phyloP scores from a whole-genome alignment of 179 eudicot genomes.

The Corrigiola litoralis region DNA sequence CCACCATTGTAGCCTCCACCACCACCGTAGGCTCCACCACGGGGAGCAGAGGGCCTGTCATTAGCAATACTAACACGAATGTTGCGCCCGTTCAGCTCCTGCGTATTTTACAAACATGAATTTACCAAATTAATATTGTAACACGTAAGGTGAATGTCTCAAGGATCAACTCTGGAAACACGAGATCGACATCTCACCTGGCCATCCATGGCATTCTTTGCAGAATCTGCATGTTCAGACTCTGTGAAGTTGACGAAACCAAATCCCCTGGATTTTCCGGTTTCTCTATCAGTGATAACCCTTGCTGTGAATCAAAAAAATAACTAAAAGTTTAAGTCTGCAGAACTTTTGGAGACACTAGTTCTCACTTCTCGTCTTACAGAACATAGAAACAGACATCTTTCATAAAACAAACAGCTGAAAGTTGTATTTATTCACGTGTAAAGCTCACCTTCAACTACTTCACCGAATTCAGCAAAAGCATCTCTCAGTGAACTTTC shows the following conservation, averaged over 20 bases:
- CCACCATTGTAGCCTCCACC: too few relatives aligned
- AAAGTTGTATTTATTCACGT: too few relatives aligned
- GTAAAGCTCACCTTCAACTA: slow-evolving; percentile 8
- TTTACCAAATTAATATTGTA: too few relatives aligned
- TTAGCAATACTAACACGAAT: slow-evolving; percentile 49
- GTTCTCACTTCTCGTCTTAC: too few relatives aligned
- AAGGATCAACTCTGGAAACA: neutral
- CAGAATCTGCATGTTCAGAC: slow-evolving; percentile 57
- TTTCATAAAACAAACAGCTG: too few relatives aligned
- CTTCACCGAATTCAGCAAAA: neutral
- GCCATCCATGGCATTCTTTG: slow-evolving; percentile 90
- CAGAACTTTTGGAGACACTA: too few relatives aligned
- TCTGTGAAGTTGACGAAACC: slow-evolving; percentile 69
- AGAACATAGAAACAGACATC: too few relatives aligned
- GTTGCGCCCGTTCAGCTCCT: slow-evolving; percentile 47
- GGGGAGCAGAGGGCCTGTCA: slow-evolving; percentile 33
- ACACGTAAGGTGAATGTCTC: neutral
- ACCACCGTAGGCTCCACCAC: slow-evolving; percentile 23
- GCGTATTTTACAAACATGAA: neutral
- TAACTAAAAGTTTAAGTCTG: too few relatives aligned
- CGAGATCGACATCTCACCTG: slow-evolving; percentile 42
- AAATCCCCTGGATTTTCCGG: slow-evolving; percentile 89
- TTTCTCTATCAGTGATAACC: slow-evolving; percentile 58
- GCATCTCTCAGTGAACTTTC: neutral
- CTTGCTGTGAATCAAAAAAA: too few relatives aligned